phyloP scores from a whole-genome alignment of 164 flowering plant genomes.

The Piper betle region DNA sequence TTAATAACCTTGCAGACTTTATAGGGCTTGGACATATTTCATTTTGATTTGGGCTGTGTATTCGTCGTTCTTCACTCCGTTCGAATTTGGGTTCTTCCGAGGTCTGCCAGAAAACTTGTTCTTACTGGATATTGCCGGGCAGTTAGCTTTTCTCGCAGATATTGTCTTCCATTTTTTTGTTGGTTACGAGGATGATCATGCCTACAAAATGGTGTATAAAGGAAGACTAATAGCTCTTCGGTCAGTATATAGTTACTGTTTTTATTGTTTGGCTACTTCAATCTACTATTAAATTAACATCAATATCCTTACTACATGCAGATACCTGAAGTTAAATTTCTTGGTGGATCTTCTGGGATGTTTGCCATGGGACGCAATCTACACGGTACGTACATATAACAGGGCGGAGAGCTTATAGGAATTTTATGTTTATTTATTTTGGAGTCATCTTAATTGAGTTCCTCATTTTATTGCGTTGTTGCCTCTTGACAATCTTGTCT shows the following conservation, averaged over 20 bases:
- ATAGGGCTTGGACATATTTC: conserved; percentile 55
- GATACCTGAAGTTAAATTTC: conserved; percentile 73
- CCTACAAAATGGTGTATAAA: conserved; percentile 56
- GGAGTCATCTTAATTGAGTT: not conserved
- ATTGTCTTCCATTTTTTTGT: conserved; percentile 59
- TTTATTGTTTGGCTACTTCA: not conserved
- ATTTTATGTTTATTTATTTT: too few relatives aligned
- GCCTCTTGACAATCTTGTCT: too few relatives aligned
- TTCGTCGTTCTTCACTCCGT: conserved; percentile 88
- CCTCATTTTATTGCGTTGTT: not conserved
- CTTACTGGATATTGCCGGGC: conserved; percentile 66
- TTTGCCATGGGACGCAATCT: conserved; percentile 81
- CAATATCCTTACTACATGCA: conserved; percentile 11
- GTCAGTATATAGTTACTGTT: conserved; percentile 19
- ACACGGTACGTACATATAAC: conserved; percentile 36
- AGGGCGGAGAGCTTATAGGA: not conserved
- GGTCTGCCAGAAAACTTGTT: conserved; percentile 63
- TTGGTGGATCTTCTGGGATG: conserved; percentile 63
- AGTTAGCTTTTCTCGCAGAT: conserved; percentile 68
- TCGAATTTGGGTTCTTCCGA: conserved; percentile 93
- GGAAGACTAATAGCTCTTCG: conserved; percentile 56
- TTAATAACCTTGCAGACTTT: conserved; percentile 51
- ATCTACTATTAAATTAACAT: not conserved
- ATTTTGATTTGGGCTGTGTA: conserved; percentile 80
- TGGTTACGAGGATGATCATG: conserved; percentile 58